A percentile compares a stretch with the other conserved stretches of the same genome.
Evolutionary conservation across 352 stramenopile species (phyloP).

Genomic region (Globisporangium ultimum): DNA sequence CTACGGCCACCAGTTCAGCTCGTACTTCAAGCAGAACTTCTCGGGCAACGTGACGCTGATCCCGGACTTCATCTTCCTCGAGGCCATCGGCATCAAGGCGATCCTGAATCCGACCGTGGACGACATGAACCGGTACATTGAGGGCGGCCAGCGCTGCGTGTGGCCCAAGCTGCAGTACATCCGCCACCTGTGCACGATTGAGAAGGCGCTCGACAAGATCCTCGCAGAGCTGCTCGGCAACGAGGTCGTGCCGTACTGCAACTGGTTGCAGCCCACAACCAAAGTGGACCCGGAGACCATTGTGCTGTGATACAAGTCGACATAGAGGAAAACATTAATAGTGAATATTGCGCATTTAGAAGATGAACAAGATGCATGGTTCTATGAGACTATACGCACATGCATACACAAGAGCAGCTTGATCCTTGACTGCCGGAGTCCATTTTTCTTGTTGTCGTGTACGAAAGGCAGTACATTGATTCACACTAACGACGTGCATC

Average conservation of each 20-base stretch:
- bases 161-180: constrained; percentile 94
- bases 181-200: constrained; percentile 90
- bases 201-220: constrained; percentile 59
- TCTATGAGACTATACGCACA: too few species aligned
- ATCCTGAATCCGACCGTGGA: constrained; percentile 77
- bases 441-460: too few species aligned
- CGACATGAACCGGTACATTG: constrained; percentile 75
- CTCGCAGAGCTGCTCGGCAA: constrained; percentile 27
- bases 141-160: constrained; percentile 86
- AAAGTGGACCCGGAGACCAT: constrained; percentile 7
- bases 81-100: constrained; percentile 78
- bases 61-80: constrained; percentile 83
- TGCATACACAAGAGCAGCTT: too few species aligned
- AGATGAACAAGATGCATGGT: too few species aligned
- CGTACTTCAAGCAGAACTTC: constrained; percentile 92
- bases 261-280: constrained; percentile 39
- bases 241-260: constrained; percentile 27
- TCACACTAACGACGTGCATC: too few species aligned
- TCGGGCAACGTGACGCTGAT: constrained; percentile 96
- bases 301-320: neutral
- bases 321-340: too few species aligned
- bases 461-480: too few species aligned
- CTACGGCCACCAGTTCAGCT: constrained; percentile 76
- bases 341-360: too few species aligned
- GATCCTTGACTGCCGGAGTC: too few species aligned